Evolutionary conservation across 352 stramenopile species (phyloP).

Genomic region (Pythium coloratum): DNA sequence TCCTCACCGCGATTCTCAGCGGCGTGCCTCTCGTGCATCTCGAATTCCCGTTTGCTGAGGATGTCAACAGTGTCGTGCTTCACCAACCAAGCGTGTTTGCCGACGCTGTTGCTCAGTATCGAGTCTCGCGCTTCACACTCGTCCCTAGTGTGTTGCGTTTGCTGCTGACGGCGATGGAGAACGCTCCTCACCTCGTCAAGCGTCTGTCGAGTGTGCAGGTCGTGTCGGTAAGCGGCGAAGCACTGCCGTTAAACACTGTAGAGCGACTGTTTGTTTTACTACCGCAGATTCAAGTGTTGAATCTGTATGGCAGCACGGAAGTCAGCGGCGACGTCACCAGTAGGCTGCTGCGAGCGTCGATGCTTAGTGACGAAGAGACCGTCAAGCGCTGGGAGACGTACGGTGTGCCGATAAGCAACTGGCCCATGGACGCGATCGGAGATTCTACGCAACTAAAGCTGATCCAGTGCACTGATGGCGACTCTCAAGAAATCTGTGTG

Average conservation of each 20-base stretch:
- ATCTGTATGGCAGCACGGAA: constrained; percentile 70
- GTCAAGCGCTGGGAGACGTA: constrained; percentile 31
- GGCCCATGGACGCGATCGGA: constrained; percentile 29
- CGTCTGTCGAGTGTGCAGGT: constrained; percentile 30
- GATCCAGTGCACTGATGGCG: background rate
- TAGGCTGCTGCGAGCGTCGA: constrained; percentile 33
- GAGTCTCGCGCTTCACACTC: constrained; percentile 44
- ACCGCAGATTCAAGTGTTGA: constrained; percentile 40
- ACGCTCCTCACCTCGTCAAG: background rate
- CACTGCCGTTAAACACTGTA: constrained; percentile 32
- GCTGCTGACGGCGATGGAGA: constrained; percentile 27
- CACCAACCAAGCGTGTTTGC: constrained; percentile 36
- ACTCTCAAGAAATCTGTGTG: constrained; percentile 40
- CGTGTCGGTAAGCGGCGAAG: constrained; percentile 57
- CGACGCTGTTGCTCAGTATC: constrained; percentile 14
- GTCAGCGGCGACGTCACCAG: constrained; percentile 61
- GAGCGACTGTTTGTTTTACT: constrained; percentile 25
- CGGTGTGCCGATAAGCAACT: constrained; percentile 49
- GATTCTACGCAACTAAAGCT: constrained; percentile 32
- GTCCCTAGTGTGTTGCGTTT: constrained; percentile 54
- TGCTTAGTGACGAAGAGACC: constrained; percentile 15
- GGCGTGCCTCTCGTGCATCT: constrained; percentile 46
- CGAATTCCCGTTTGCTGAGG: constrained; percentile 1
- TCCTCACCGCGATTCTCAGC: constrained; percentile 46
- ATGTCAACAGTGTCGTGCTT: constrained; percentile 32